Base-by-base conservation (phyloP, 202 grass and related monocot species). In the Tripidium arundinaceum region DNA sequence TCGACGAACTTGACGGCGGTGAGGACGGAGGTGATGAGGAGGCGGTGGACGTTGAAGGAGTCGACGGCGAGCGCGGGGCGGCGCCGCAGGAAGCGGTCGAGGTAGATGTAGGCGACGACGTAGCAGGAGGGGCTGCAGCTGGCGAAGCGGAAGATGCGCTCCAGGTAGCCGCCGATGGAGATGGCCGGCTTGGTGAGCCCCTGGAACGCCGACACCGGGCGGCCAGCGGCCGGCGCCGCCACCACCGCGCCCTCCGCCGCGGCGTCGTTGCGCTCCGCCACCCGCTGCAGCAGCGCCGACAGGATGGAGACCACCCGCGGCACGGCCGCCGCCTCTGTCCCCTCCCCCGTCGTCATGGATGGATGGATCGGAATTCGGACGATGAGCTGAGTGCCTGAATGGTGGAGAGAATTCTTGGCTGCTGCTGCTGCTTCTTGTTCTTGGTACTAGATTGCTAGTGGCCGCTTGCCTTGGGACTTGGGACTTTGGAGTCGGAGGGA, bases 21-120 rank as follows among this genome's bases (percentile, higher is more conserved):
- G 81, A 94, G 65, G 37, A 94, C 89, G 68, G 84, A 74, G 62
- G 92, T 90, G 87, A 94, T 92, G 84, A 95, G 92, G 29, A 95
- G 82, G 1, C 87, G 87, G 68, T 92, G 92, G 15, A 95, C 84
- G 79, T 76, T 92, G 75, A 77, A 83, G 27, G 92, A 95, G 87
- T 94, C 71, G 43, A 89, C 58, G 5, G 14, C 34, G 4, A 59
- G 0, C 7, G 0, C 5, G 39, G 3, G 1, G 0, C 45, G 65
- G 39, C 46, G 28, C 1, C 28, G 49, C 5, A 69, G 68, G 60
- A 94, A 84, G 74, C 92, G 87, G 89, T 92, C 89, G 81, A 94
- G 89, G 86, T 94, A 94, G 55, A 87, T 85, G 85, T 87, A 87
- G 14, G 89, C 89, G 18, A 87, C 87, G 4, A 89, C 81, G 86